These are phyloP conservation scores for Paxillus rubicundulus DNA, from an alignment of 768 basidiomycete genomes.

Conservation along the genomic window DNA sequence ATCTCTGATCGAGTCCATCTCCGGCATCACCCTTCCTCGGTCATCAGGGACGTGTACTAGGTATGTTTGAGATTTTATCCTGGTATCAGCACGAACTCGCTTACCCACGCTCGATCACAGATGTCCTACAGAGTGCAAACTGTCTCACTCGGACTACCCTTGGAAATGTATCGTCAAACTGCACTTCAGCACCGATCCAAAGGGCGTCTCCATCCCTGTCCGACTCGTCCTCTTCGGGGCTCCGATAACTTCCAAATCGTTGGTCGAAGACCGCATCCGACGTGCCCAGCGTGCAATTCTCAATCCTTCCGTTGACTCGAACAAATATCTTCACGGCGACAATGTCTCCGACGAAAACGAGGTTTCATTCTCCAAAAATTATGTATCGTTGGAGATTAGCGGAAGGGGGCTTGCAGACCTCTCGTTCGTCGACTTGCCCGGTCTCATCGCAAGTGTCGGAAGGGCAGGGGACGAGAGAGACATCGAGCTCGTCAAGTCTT, in stretches of 20 bases:
- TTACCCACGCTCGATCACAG: slow-evolving; percentile 23
- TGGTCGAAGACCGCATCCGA: slow-evolving; percentile 61
- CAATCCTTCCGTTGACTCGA: slow-evolving; percentile 39
- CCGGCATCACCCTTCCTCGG: slow-evolving; percentile 65
- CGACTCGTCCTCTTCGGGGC: slow-evolving; percentile 41
- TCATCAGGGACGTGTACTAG: slow-evolving; percentile 72
- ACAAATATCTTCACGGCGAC: neutral
- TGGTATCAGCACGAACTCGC: neutral
- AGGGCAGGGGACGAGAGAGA: slow-evolving; percentile 46
- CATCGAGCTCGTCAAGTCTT: slow-evolving; percentile 53
- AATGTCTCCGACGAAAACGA: neutral
- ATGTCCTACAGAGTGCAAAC: slow-evolving; percentile 52
- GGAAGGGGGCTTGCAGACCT: slow-evolving; percentile 56
- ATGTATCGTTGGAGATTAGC: slow-evolving; percentile 51
- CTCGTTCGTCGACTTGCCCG: slow-evolving; percentile 59
- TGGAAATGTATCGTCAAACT: slow-evolving; percentile 52
- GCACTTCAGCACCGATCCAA: slow-evolving; percentile 36
- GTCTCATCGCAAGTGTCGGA: slow-evolving; percentile 53
- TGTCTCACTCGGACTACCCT: slow-evolving; percentile 33
- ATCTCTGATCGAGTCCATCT: slow-evolving; percentile 70
- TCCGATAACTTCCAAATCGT: slow-evolving; percentile 43
- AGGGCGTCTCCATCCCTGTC: slow-evolving; percentile 36
- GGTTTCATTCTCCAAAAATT: slow-evolving; percentile 46
- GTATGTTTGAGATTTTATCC: slow-evolving; percentile 30
- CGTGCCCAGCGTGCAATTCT: slow-evolving; percentile 60